phyloP scores from a whole-genome alignment of 2,329 filamentous ascomycete species.

The Epichloe sibirici region DNA sequence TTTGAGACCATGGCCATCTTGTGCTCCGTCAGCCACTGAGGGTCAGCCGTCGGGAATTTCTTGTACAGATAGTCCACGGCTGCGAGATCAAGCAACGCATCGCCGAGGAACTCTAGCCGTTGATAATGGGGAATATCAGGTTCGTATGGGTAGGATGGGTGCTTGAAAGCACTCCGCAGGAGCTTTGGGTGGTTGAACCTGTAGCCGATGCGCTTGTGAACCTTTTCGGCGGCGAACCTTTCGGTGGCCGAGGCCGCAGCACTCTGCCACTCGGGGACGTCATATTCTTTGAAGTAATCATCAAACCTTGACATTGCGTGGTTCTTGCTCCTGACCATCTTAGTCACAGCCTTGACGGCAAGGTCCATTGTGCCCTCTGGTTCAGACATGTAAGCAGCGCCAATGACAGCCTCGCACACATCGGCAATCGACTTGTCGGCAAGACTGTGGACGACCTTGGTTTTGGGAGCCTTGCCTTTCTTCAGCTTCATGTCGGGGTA shows the following conservation, averaged over 20 bases:
- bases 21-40: conserved; percentile 95
- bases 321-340: conserved; percentile 54
- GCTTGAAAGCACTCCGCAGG: conserved; percentile 73
- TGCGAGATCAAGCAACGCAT: conserved; percentile 76
- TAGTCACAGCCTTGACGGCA: conserved; percentile 52
- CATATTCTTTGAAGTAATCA: conserved; percentile 63
- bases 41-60: conserved; percentile 64
- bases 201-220: conserved; percentile 47
- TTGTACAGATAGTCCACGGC: conserved; percentile 75
- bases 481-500: conserved; percentile 71
- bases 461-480: conserved; percentile 51
- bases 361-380: conserved; percentile 35
- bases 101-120: conserved; percentile 82
- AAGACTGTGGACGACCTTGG: conserved; percentile 46
- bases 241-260: conserved; percentile 52
- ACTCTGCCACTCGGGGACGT: conserved; percentile 58
- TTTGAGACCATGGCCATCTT: conserved; percentile 99
- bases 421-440: conserved; percentile 88
- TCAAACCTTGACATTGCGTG: conserved; percentile 58
- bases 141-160: conserved; percentile 76
- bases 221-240: conserved; percentile 50
- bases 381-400: conserved; percentile 56
- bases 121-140: conserved; percentile 71
- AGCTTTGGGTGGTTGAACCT: conserved; percentile 64
- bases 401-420: conserved; percentile 88